These are phyloP conservation scores for Rhizopogon vulgaris DNA, from an alignment of 768 basidiomycete genomes.

Conservation along the genomic window DNA sequence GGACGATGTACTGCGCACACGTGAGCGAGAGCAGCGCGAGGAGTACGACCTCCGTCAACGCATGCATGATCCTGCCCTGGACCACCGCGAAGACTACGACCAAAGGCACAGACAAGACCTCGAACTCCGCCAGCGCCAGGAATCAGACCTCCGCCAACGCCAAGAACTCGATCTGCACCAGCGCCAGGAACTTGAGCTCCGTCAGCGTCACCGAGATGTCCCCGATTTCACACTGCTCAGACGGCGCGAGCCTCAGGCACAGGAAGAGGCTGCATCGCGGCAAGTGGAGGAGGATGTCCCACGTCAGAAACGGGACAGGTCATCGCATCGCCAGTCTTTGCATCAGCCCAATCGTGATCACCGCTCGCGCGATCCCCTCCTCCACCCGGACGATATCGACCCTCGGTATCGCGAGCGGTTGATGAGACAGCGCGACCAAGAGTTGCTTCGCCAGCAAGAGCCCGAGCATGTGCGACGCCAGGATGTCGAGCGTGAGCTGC, in stretches of 20 bases:
- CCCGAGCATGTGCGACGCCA: neutral
- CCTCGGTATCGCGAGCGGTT: neutral
- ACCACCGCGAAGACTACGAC: neutral
- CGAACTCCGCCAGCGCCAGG: neutral
- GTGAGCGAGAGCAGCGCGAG: constrained; percentile 12
- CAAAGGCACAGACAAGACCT: neutral
- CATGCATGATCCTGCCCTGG: neutral
- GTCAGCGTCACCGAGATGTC: neutral
- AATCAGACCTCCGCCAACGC: neutral
- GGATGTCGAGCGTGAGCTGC: neutral
- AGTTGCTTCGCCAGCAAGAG: neutral
- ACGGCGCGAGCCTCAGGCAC: neutral
- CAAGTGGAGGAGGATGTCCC: neutral
- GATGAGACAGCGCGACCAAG: neutral
- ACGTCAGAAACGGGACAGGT: neutral
- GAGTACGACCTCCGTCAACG: neutral
- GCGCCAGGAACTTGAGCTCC: neutral
- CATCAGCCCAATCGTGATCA: neutral
- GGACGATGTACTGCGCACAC: neutral
- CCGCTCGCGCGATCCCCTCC: neutral
- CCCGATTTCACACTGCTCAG: neutral
- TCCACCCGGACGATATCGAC: neutral
- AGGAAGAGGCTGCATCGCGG: neutral
- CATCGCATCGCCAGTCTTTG: neutral
- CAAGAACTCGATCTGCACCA: neutral